phyloP scores from a whole-genome alignment of 148 eudicot genomes.

The Fallopia convolvulus region DNA sequence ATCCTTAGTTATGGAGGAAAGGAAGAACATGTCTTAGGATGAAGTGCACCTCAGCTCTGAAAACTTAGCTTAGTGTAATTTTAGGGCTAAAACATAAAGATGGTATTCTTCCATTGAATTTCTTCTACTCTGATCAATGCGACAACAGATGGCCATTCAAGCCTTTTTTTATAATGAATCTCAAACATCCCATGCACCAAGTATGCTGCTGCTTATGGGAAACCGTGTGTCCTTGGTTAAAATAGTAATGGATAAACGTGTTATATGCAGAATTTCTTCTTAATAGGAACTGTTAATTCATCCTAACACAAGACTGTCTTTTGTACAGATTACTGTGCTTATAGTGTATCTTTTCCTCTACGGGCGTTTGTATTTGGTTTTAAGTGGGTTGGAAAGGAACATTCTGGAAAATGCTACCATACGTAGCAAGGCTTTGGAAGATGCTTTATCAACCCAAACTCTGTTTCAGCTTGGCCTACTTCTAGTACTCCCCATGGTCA shows the following conservation, averaged over 20 bases:
- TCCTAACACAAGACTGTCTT: slow-evolving; percentile 14
- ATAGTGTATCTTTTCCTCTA: slow-evolving; percentile 75
- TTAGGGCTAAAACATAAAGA: not conserved
- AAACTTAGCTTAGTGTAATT: not conserved
- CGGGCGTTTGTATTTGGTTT: slow-evolving; percentile 75
- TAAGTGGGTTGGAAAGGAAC: slow-evolving; percentile 82
- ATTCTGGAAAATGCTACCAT: slow-evolving; percentile 50
- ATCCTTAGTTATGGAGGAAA: not conserved
- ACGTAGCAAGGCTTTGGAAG: slow-evolving; percentile 61
- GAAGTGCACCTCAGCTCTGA: not conserved
- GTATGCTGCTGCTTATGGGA: not conserved
- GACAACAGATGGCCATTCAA: not conserved
- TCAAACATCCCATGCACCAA: not conserved
- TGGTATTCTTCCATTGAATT: not conserved
- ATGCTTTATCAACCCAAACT: slow-evolving; percentile 80
- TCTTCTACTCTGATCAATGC: not conserved
- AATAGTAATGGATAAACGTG: not conserved
- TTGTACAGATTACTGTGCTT: slow-evolving; percentile 79
- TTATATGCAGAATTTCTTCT: not conserved
- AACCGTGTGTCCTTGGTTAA: not conserved
- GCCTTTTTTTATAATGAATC: not conserved
- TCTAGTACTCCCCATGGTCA: slow-evolving; percentile 85
- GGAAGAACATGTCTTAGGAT: not conserved
- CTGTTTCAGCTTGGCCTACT: slow-evolving; percentile 80
- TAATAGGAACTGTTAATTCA: not conserved